Evolutionary conservation across 805 yeast species (phyloP).

Genomic region (Wickerhamiella dianesei): DNA sequence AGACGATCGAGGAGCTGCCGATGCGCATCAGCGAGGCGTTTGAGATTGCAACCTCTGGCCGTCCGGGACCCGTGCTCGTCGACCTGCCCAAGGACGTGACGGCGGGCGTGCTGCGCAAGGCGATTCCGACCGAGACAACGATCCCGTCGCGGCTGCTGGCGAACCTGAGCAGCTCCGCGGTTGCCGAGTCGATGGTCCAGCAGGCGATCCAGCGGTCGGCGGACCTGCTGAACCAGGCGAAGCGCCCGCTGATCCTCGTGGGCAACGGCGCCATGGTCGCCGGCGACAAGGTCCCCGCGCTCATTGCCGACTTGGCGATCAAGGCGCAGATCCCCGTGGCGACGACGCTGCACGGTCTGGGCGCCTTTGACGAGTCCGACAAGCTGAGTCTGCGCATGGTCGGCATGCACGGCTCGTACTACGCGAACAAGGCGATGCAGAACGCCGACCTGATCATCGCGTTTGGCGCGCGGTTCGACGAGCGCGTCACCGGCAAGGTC

Average conservation of each 20-base stretch:
- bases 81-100: conserved; percentile 98
- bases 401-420: conserved; percentile 97
- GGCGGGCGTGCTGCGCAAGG: conserved; percentile 70
- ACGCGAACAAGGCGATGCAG: conserved; percentile 91
- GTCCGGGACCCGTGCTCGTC: conserved; percentile 97
- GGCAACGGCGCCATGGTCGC: conserved; percentile 80
- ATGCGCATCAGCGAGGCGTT: conserved; percentile 94
- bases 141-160: conserved; percentile 45
- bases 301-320: conserved; percentile 72
- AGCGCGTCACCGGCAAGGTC: conserved; percentile 86
- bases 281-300: conserved; percentile 52
- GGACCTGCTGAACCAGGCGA: conserved; percentile 60
- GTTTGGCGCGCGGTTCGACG: conserved; percentile 94
- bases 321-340: conserved; percentile 92
- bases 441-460: conserved; percentile 87
- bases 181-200: conserved; percentile 53
- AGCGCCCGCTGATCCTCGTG: conserved; percentile 77
- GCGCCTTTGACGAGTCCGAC: conserved; percentile 87
- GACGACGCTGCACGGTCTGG: conserved; percentile 86
- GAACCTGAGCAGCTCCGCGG: conserved; percentile 53
- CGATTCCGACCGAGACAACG: conserved; percentile 83
- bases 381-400: conserved; percentile 86
- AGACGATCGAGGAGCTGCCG: conserved; percentile 85
- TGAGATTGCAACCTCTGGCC: conserved; percentile 87
- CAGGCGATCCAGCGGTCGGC: conserved; percentile 70